These are phyloP conservation scores for Cinnamomum chago DNA, from an alignment of 164 flowering plant species.

Conservation along the genomic window DNA sequence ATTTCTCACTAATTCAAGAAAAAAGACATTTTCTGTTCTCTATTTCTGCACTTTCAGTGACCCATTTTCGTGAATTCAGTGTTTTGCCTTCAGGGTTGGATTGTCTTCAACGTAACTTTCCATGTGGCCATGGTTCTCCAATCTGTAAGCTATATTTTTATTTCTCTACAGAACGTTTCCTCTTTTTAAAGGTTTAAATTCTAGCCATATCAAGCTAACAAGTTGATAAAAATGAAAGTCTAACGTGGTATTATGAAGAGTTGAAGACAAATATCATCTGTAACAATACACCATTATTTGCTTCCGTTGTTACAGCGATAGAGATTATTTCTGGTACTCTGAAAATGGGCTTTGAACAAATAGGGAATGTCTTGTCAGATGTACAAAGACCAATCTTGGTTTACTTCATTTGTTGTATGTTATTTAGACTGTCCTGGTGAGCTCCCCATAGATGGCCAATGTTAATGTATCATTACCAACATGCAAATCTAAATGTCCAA, in stretches of 20 bases:
- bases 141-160: slow-evolving; percentile 38
- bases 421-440: not conserved
- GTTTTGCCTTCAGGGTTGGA: slow-evolving; percentile 44
- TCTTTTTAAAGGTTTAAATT: not conserved
- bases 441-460: not conserved
- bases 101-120: slow-evolving; percentile 66
- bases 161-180: not conserved
- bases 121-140: slow-evolving; percentile 54
- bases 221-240: no score
- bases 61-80: slow-evolving; percentile 25
- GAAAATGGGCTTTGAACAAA: not conserved
- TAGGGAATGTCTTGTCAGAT: not conserved
- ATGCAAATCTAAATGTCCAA: not conserved
- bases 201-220: not conserved
- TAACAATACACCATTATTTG: no score
- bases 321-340: not conserved
- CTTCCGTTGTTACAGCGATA: not conserved
- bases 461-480: not conserved
- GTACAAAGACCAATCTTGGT: not conserved
- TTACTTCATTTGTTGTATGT: no score
- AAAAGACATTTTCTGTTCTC: not conserved
- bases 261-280: not conserved
- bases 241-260: not conserved
- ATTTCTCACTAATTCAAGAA: not conserved
- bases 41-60: not conserved